Evolutionary conservation across 768 basidiomycete genomes (phyloP).

Genomic region (Pulveroboletus sp.): DNA sequence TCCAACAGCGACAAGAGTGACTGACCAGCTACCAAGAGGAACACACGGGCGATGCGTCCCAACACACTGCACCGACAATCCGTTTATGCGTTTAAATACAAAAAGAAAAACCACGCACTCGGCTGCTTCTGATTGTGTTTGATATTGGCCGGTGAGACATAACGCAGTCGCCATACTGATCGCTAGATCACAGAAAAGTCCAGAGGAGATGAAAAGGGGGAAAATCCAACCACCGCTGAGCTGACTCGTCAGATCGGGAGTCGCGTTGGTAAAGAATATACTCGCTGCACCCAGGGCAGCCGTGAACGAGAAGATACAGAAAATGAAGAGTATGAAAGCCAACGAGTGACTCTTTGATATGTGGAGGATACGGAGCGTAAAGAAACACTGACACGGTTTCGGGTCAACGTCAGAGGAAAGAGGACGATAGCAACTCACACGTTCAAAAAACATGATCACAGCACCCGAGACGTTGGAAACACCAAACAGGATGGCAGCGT

Average conservation of each 20-base stretch:
- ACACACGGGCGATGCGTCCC: conserved; percentile 1
- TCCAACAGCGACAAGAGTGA: neutral
- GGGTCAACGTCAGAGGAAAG: neutral
- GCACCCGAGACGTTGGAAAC: conserved; percentile 15
- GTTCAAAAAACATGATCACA: conserved; percentile 11
- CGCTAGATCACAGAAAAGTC: conserved; percentile 17
- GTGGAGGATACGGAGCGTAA: conserved; percentile 15
- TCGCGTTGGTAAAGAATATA: conserved; percentile 13
- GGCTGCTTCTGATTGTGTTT: neutral
- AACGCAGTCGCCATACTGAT: conserved; percentile 6
- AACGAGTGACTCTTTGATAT: conserved; percentile 14
- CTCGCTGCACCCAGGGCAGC: conserved; percentile 19
- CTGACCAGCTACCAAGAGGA: conserved; percentile 12
- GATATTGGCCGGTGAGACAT: conserved; percentile 10
- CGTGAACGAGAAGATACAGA: conserved; percentile 21
- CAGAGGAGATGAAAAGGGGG: conserved; percentile 15
- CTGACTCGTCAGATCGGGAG: conserved; percentile 3
- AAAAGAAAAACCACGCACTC: conserved; percentile 5
- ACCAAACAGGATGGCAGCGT: conserved; percentile 16
- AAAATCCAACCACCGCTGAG: conserved; percentile 16
- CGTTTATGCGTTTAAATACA: neutral
- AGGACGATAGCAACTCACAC: conserved; percentile 8
- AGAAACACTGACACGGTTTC: conserved; percentile 15
- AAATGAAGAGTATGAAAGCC: conserved; percentile 9
- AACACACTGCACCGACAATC: conserved; percentile 3